Conservation (phyloP, 257 asterid species). For the Echium plantagineum region DNA sequence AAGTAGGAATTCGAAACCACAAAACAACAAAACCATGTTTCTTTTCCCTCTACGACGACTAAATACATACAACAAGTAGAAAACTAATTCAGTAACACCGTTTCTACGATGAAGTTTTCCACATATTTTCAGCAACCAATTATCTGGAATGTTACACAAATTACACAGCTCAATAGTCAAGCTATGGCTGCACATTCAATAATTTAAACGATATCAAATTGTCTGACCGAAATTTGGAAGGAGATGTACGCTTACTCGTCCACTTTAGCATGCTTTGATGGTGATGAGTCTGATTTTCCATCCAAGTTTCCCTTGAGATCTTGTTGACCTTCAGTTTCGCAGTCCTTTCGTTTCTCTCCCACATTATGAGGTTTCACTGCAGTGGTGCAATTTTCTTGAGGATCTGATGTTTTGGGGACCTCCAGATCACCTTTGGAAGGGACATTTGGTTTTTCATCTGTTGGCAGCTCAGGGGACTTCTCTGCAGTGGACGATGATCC, state of each 20-base stretch:
- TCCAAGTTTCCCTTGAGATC: constrained; percentile 20
- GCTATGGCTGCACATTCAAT: constrained; percentile 5
- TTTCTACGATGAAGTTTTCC: not conserved
- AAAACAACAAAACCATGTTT: not conserved
- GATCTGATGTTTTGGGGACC: constrained; percentile 14
- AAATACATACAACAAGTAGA: not conserved
- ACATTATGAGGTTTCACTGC: constrained; percentile 12
- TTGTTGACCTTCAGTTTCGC: constrained; percentile 16
- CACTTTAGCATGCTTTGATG: constrained; percentile 53
- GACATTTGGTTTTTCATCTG: constrained; percentile 23
- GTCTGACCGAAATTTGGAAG: constrained; percentile 5
- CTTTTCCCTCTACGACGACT: not conserved
- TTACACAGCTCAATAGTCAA: not conserved
- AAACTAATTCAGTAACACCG: not conserved
- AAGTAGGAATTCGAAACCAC: not conserved
- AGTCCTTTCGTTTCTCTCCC: constrained; percentile 26
- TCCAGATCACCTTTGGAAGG: constrained; percentile 20
- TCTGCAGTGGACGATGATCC: constrained; percentile 39
- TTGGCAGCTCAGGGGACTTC: constrained; percentile 23
- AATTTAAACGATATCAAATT: not conserved
- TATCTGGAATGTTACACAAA: not conserved
- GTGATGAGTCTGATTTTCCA: constrained; percentile 27
- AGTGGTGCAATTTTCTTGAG: constrained; percentile 13
- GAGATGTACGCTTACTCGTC: constrained; percentile 19
- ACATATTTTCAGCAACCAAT: not conserved